Conservation (phyloP, 1,139 yeast genomes). For the Taphrina betulina region DNA sequence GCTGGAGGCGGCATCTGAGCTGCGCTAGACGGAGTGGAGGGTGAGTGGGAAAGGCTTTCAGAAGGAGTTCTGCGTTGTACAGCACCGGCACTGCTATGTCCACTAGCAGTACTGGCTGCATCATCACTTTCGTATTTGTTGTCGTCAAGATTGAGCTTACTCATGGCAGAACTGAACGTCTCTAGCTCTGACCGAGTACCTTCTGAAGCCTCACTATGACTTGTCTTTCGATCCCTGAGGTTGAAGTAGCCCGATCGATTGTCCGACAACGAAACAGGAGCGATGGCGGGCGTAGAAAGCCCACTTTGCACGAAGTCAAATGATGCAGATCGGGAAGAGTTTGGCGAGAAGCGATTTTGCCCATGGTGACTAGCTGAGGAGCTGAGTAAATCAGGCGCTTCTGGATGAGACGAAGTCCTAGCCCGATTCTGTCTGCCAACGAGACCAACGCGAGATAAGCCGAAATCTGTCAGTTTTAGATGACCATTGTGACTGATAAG, state of each 20-base stretch:
- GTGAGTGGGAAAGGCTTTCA: not conserved
- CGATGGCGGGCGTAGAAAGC: constrained; percentile 36
- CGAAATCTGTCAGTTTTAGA: constrained; percentile 90
- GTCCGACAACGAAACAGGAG: constrained; percentile 14
- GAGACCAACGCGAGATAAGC: constrained; percentile 84
- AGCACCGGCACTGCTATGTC: not conserved
- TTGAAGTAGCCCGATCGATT: constrained; percentile 27
- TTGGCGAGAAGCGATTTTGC: constrained; percentile 3
- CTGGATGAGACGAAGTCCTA: constrained; percentile 39
- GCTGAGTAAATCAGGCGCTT: constrained; percentile 27
- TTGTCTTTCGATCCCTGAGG: constrained; percentile 17
- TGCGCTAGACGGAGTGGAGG: constrained; percentile 1
- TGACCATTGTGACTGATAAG: constrained; percentile 86
- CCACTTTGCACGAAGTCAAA: constrained; percentile 35
- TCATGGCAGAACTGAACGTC: constrained; percentile 7
- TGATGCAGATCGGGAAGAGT: constrained; percentile 31
- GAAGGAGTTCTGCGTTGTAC: not conserved
- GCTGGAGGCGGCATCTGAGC: constrained; percentile 42
- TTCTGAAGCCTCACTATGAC: constrained; percentile 1
- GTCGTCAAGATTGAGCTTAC: constrained; percentile 16
- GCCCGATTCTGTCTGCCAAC: constrained; percentile 70
- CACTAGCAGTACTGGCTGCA: constrained; percentile 16
- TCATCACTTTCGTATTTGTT: constrained; percentile 12
- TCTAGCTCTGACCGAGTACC: constrained; percentile 2
- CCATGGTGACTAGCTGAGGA: constrained; percentile 3